Evolutionary conservation across 1,139 yeast genomes (phyloP), one percentile per base, ranked within the genome.

Genomic region (Blastobotrys persicus): DNA sequence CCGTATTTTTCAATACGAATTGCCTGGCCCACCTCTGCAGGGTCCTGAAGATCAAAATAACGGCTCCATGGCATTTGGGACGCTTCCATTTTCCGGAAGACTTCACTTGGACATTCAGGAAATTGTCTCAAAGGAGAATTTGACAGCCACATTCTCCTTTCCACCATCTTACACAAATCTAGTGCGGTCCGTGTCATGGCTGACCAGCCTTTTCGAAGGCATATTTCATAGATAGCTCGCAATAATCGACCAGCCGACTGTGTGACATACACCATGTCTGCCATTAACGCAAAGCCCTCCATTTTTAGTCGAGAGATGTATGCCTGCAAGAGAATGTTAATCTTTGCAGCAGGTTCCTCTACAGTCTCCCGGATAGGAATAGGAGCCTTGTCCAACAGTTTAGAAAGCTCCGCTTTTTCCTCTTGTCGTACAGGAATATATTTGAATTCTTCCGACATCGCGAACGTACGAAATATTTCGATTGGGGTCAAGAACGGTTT

Each of bases 171-270:
- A 62, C 92, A 84, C 28, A 91, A 58, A 50, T 81, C 81, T 11
- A 89, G 72, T 1, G 86, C 66, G 1, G 70, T 56, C 55, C 77
- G 78, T 0, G 95, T 74, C 17, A 87, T 67, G 6, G 74, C 66
- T 0, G 96, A 77, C 95, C 96, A 89, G 6, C 78, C 78, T 58
- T 83, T 86, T 47, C 77, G 73, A 43, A 88, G 60, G 7, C 88
- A 78, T 20, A 92, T 80, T 62, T 92, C 97, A 63, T 79, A 83
- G 56, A 94, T 78, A 0, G 98, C 98, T 47, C 97, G 72, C 47
- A 91, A 72, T 39, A 94, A 68, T 63, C 99, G 78, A 4, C 95
- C 95, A 0, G 97, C 98, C 34, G 95, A 88, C 65, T 92, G 98
- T 0, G 94, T 87, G 38, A 94, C 80, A 61, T 88, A 92, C 2